Evolutionary conservation across 2,329 filamentous ascomycete genomes (phyloP), one percentile per base, ranked within the genome.

Genomic region (Xylaria sp.): DNA sequence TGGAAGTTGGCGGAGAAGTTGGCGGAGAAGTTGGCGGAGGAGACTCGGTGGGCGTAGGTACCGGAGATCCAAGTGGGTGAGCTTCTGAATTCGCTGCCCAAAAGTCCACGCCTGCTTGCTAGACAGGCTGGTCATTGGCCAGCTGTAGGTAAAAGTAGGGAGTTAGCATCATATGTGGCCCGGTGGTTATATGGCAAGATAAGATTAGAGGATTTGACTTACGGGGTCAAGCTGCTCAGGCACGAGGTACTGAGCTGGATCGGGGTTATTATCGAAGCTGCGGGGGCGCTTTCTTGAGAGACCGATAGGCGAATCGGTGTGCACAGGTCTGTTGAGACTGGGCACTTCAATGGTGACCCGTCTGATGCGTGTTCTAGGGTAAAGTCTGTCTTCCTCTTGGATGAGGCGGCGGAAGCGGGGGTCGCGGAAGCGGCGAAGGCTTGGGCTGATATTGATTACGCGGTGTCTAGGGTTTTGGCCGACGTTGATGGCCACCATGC

Each of bases 41-140:
- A 53, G 58, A 17, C 7, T 36, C 33, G 40, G 42, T 23, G 49
- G 33, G 17, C 10, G 40, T 13, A 26, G 51, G 11, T 17, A 17
- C 36, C 23, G 23, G 40, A 33, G 58, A 11, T 60, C 20, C 17
- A 57, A 10, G n/a, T 61, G 51, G 23, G 26, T 28, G 53, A 6
- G 15, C 11, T 53, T 60, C 58, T 54, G 53, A 17, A 28, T 44
- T 63, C n/a, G 42, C 38, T 64, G 59, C 9, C 66, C 62, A 40
- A 56, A 56, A 59, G 44, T 71, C 60, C 42, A 49, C 7, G 33
- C n/a, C 64, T 65, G 69, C 61, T 63, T 53, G 44, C 69, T 71
- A 71, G 61, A 54, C 69, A 69, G 67, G 67, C n/a, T 60, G 63
- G 59, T 59, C 67, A 69, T 65, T 63, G 60, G 63, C 26, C 40